Conservation (phyloP, 2,329 filamentous ascomycete genomes). For the Daldinia sp. region DNA sequence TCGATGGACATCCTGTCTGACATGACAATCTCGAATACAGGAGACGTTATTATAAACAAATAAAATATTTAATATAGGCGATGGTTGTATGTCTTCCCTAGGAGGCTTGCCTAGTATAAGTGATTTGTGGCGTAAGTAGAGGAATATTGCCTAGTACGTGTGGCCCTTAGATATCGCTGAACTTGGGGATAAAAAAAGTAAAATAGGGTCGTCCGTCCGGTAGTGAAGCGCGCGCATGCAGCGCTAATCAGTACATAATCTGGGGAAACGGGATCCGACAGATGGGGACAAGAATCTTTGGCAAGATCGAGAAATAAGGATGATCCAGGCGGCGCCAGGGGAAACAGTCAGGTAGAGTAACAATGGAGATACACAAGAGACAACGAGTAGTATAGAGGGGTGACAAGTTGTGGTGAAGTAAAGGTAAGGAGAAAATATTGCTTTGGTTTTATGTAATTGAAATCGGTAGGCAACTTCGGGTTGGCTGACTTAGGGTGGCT, state of each 20-base stretch:
- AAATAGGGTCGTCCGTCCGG: constrained; percentile 25
- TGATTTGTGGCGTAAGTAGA: constrained; percentile 17
- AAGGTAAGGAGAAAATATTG: constrained; percentile 51
- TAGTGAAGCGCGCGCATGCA: constrained; percentile 45
- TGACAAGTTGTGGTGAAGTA: constrained; percentile 49
- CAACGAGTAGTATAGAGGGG: constrained; percentile 40
- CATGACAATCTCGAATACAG: constrained; percentile 58
- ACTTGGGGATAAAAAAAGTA: constrained; percentile 3
- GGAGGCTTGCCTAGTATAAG: constrained; percentile 23
- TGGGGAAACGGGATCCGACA: constrained; percentile 52
- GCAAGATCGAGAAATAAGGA: constrained; percentile 47
- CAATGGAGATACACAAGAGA: constrained; percentile 40
- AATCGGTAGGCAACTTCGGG: constrained; percentile 40
- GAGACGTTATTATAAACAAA: constrained; percentile 39
- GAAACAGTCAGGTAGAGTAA: constrained; percentile 48
- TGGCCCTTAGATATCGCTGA: constrained; percentile 26
- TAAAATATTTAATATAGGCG: constrained; percentile 21
- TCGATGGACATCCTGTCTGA: constrained; percentile 74
- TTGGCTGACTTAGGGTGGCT: constrained; percentile 29
- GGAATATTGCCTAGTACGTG: constrained; percentile 22
- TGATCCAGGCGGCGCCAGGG: constrained; percentile 48
- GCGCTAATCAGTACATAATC: constrained; percentile 56
- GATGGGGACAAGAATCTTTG: constrained; percentile 46
- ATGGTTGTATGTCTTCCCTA: constrained; percentile 19
- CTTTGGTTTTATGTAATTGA: constrained; percentile 60